Conservation (phyloP, 331 rosid genomes). For the Erythrophleum ivorense region DNA sequence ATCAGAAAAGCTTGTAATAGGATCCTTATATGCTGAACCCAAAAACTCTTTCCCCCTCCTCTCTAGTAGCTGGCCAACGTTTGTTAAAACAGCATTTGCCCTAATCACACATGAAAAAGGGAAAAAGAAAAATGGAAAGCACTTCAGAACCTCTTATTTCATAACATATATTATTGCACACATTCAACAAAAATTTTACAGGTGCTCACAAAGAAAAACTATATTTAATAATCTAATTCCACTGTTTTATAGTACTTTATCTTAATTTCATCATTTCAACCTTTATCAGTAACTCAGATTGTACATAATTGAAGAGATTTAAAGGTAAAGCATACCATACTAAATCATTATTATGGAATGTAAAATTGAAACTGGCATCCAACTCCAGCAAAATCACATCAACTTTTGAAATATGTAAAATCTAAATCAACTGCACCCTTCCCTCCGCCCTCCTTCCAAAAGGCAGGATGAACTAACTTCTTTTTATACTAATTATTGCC, state of each 20-base stretch:
- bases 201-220: background rate
- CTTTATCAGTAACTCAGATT: background rate
- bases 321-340: background rate
- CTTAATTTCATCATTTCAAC: background rate
- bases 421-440: background rate
- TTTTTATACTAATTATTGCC: background rate
- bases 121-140: background rate
- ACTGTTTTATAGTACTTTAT: background rate
- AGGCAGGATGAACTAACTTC: background rate
- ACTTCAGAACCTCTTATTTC: slow-evolving; percentile 1
- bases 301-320: background rate
- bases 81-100: slow-evolving; percentile 63
- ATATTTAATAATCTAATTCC: background rate
- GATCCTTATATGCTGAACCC: slow-evolving; percentile 81
- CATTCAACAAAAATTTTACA: background rate
- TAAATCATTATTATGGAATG: background rate
- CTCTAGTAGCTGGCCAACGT: slow-evolving; percentile 73
- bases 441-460: background rate
- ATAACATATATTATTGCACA: slow-evolving; percentile 1
- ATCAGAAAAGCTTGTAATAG: slow-evolving; percentile 74
- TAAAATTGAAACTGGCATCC: background rate
- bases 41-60: slow-evolving; percentile 74
- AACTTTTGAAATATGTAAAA: background rate
- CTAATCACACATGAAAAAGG: slow-evolving; percentile 48
- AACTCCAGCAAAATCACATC: background rate